Base-by-base conservation (phyloP, 768 basidiomycete species). In the Coprinopsis cinerea region DNA sequence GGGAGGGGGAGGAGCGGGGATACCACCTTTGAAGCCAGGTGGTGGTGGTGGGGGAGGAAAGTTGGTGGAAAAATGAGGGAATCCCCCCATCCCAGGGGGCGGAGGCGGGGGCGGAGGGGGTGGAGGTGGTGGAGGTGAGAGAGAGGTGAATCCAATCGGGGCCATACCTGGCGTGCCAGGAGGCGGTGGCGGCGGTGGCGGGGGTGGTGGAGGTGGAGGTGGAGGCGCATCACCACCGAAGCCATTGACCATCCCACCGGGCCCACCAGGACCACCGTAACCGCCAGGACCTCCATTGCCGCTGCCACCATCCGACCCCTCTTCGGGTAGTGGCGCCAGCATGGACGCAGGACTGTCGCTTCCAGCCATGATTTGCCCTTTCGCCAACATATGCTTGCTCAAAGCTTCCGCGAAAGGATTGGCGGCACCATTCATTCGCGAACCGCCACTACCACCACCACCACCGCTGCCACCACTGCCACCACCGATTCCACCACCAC, bases 361-460 rank as follows among this genome's bases (percentile, higher is more conserved):
- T 23, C 69, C 61, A 27, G 71, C 68, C 25, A 71, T 60, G 10
- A 63, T 60, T 50, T 75, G 68, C 20, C 77, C 77, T 63, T 74
- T 72, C 5, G 73, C 61, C 13, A 78, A 66, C 18, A 87, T 63
- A 53, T 80, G 83, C 58, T 77, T 77, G 36, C 69, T 73, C 39
- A 88, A 71, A 62, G 83, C 77, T 47, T 88, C 86, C 22, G 79
- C 74, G 44, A 85, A 71, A 1, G 79, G 72, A 18, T 72, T 78
- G 32, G 74, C 66, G 27, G 67, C 68, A 47, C 65, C 57, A 48
- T 23, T n/a, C n/a, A n/a, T n/a, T n/a, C n/a, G 20, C 9, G 61
- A 60, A 20, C 65, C 67, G 39, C 59, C 51, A 43, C 64, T 67
- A 22, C n/a, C n/a, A n/a, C n/a, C n/a, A n/a, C n/a, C n/a, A n/a